These are phyloP conservation scores for Ottelia alismoides DNA, from an alignment of 106 monocot genomes.

Conservation along the genomic window DNA sequence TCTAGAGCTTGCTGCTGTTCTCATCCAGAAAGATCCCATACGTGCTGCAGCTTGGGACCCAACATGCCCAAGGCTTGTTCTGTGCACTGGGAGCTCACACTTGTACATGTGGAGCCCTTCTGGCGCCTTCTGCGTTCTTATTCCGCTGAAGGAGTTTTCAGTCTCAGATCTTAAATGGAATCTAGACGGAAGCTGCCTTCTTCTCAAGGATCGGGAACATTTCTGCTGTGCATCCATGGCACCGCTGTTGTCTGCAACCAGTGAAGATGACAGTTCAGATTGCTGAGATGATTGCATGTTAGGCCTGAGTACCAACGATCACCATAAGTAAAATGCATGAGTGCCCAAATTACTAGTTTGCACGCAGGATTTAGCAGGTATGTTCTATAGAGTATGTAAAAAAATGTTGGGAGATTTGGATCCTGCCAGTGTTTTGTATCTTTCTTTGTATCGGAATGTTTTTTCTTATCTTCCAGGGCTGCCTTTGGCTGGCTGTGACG, in stretches of 20 bases:
- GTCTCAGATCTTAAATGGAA: slow-evolving; percentile 78
- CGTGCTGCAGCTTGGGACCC: slow-evolving; percentile 86
- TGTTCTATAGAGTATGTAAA: too few relatives aligned
- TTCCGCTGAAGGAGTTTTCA: slow-evolving; percentile 55
- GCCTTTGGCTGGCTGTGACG: too few relatives aligned
- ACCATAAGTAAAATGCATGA: too few relatives aligned
- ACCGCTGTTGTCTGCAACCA: slow-evolving; percentile 17
- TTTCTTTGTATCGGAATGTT: too few relatives aligned
- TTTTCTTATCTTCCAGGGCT: too few relatives aligned
- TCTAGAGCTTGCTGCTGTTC: slow-evolving; percentile 66
- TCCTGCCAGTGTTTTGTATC: too few relatives aligned
- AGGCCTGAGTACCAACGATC: too few relatives aligned
- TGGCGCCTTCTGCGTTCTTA: slow-evolving; percentile 59
- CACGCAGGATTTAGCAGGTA: too few relatives aligned
- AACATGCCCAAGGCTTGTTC: slow-evolving; percentile 33
- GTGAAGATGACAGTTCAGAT: slow-evolving; percentile 39
- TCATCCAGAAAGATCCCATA: slow-evolving; percentile 85
- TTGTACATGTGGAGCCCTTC: slow-evolving; percentile 86
- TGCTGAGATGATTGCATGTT: too few relatives aligned
- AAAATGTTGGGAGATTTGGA: too few relatives aligned
- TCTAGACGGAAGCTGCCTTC: slow-evolving; percentile 71
- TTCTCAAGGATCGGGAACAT: slow-evolving; percentile 69
- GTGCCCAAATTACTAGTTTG: too few relatives aligned
- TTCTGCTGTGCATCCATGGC: slow-evolving; percentile 77
- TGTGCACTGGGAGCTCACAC: slow-evolving; percentile 74